Base-by-base conservation (phyloP, 2,329 filamentous ascomycete species). In the Monosporascus sp. region DNA sequence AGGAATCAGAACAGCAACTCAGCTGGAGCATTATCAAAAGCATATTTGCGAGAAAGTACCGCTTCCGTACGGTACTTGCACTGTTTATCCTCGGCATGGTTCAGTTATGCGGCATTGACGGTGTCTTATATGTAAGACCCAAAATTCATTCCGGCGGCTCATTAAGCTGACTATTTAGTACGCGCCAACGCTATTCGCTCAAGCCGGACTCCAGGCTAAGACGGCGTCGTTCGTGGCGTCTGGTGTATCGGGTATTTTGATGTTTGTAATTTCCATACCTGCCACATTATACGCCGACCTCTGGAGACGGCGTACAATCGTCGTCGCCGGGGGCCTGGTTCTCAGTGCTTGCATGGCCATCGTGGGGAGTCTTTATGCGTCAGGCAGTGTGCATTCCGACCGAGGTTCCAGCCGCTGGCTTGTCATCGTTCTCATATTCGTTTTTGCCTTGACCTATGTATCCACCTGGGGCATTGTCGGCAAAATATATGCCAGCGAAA, bases 31-130 rank as follows among this genome's bases (percentile, higher is more conserved):
- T 25, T 25, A 25, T 25, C 25, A 25, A 25, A 25, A 25, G 25
- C 25, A 25, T 25, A 25, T 25, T 25, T 25, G 25, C 25, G 25
- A 25, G 25, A 25, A 25, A 8, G 7, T 25, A 25, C 25, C 25
- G 25, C 25, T 25, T 25, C 25, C 25, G 25, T 7, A 25, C 25
- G 25, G 25, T 25, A 25, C 25, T 25, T 25, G 25, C 25, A 25
- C 25, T 25, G 7, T 25, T 25, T 25, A 25, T 25, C 25, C 25
- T 25, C 25, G 25, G 25, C 3, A 80, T 82, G 71, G 73, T 79
- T 39, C 82, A 85, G 58, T 66, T 83, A 1, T 77, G 72, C 38
- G 81, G 82, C 0, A 83, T 85, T 49, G 82, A 85, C 56, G 81
- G 79, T 1, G 75, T 77, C 0, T 70, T 79, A 50, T 65, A 81